Conservation (phyloP, 2,329 filamentous ascomycete genomes). For the Acrodontium crateriforme region DNA sequence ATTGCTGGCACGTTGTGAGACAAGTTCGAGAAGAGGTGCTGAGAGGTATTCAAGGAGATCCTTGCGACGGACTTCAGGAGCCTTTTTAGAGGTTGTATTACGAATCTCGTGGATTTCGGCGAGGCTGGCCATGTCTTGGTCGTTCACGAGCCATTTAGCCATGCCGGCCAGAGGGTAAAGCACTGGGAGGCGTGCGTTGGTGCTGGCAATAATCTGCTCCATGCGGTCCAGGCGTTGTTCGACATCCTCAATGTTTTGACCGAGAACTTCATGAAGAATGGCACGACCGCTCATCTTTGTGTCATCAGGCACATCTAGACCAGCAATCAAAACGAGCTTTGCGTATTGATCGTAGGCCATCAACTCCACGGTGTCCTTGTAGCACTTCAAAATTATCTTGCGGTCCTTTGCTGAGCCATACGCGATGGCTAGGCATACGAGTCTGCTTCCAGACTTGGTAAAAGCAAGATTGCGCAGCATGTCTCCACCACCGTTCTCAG, state of each 20-base stretch:
- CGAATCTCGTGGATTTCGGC: conserved; percentile 67
- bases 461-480: conserved; percentile 92
- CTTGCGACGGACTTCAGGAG: conserved; percentile 56
- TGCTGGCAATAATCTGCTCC: conserved; percentile 55
- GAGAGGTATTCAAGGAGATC: conserved; percentile 67
- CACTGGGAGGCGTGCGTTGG: conserved; percentile 51
- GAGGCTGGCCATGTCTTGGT: conserved; percentile 53
- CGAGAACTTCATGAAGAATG: conserved; percentile 75
- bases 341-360: conserved; percentile 72
- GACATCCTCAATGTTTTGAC: conserved; percentile 40
- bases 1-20: conserved; percentile 52
- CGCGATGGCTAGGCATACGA: conserved; percentile 71
- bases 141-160: conserved; percentile 49
- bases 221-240: conserved; percentile 32
- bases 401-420: conserved; percentile 84
- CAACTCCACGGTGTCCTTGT: conserved; percentile 75
- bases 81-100: conserved; percentile 82
- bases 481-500: conserved; percentile 50
- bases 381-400: conserved; percentile 73
- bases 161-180: conserved; percentile 65
- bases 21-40: conserved; percentile 58
- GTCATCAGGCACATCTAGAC: conserved; percentile 86
- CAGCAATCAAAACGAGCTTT: conserved; percentile 68
- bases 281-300: conserved; percentile 77
- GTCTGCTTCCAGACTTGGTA: conserved; percentile 71